phyloP scores from a whole-genome alignment of 129 eudicot species.

The Rutidosis leptorrhynchoides region DNA sequence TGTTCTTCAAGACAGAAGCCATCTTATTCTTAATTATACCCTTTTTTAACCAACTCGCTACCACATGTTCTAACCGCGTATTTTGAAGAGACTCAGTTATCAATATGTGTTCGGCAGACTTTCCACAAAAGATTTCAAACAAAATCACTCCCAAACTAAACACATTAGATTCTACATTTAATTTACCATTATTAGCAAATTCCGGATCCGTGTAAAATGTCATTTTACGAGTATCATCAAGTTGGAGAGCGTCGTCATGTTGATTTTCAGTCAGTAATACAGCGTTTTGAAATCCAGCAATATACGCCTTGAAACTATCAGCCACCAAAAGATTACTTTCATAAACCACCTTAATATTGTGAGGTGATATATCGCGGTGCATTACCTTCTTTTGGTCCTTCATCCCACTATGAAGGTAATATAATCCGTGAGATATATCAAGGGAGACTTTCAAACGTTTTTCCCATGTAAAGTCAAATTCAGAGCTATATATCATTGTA shows the following conservation, averaged over 20 bases:
- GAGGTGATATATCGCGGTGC: not conserved
- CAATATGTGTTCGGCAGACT: not conserved
- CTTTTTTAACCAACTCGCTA: not conserved
- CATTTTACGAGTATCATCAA: not conserved
- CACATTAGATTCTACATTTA: not conserved
- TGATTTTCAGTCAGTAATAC: not conserved
- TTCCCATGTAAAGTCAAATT: not conserved
- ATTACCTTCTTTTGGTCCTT: not conserved
- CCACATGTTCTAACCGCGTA: not conserved
- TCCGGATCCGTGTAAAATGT: not conserved
- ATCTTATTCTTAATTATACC: not conserved
- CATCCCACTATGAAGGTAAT: slow-evolving; percentile 1
- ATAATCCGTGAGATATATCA: not conserved
- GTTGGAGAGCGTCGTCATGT: not conserved
- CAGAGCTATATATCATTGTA: not conserved
- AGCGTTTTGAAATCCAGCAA: not conserved
- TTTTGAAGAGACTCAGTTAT: not conserved
- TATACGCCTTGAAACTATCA: not conserved
- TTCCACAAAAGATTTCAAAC: slow-evolving; percentile 1
- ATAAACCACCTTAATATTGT: not conserved
- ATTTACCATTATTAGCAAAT: not conserved
- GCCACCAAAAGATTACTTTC: too few species aligned
- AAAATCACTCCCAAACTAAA: not conserved
- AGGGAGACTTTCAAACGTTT: not conserved
- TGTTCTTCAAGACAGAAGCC: not conserved